Evolutionary conservation across 306 rosid genomes (phyloP), one percentile per base, ranked within the genome.

Genomic region (Dalbergia cochinchinensis): DNA sequence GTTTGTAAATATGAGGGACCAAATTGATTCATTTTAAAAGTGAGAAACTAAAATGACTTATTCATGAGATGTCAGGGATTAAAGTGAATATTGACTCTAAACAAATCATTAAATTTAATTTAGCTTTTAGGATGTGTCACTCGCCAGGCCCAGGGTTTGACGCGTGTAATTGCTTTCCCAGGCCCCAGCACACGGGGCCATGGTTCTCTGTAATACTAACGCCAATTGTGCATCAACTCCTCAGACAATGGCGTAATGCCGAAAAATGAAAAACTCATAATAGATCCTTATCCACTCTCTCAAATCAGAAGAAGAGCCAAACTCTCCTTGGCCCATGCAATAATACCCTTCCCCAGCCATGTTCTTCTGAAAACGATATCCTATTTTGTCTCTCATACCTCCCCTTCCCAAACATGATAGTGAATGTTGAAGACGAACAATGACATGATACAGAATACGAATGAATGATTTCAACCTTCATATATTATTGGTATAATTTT

Each of bases 281-380:
- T 22, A 58, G 74, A 54, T 6, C 71, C 71, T 79, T 61, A 62
- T 83, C 86, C 80, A 57, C 76, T 77, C 31, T 65, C 34, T 45
- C 9, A 20, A 20, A 66, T 69, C 19, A 58, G 71, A 55, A 65
- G 12, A 31, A 20, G 59, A 64, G 78, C 73, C 73, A 73, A 73
- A 34, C 31, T n/a, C n/a, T 2, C 39, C 8, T 1, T 55, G 84
- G 48, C 78, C 84, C 73, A 44, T 81, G n/a, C 31, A 74, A 64
- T 84, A n/a, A 79, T 60, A 1, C 15, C 62, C 44, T 16, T 39
- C 44, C 5, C 59, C 50, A 13, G 14, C 71, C 11, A 20, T 41
- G 11, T 50, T 62, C 60, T 31, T 65, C 20, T n/a, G 85, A 82
- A 76, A 69, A 50, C 14, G 26, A 55, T 3, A 64, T 15, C 73